A percentile compares a stretch with the other conserved stretches of the same genome.
These are phyloP conservation scores for Blakeslea trispora DNA, from an alignment of 371 early-diverging fungal species.

Conservation along the genomic window DNA sequence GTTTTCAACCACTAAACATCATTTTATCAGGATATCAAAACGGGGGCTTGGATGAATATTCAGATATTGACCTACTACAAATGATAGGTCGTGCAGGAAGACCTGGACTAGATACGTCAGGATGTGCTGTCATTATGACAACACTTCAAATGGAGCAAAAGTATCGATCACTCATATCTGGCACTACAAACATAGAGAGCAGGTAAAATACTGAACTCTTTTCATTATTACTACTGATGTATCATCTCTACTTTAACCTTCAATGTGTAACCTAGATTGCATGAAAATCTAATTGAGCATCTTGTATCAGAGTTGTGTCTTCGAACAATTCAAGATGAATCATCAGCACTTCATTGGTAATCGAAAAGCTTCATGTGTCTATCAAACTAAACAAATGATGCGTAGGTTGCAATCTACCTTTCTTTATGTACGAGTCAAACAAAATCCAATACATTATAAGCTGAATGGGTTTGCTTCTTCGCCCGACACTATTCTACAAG, in stretches of 20 bases:
- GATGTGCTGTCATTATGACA: constrained; percentile 80
- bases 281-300: constrained; percentile 76
- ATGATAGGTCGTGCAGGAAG: constrained; percentile 95
- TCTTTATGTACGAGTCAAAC: constrained; percentile 64
- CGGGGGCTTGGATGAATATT: constrained; percentile 61
- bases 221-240: no score
- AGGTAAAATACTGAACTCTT: constrained; percentile 37
- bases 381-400: background rate
- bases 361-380: no score
- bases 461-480: constrained; percentile 20
- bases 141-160: constrained; percentile 46
- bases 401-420: constrained; percentile 76
- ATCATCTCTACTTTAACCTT: no score
- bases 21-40: constrained; percentile 62
- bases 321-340: constrained; percentile 59
- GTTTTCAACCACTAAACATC: no score
- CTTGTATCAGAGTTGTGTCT: constrained; percentile 84
- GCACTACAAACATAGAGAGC: constrained; percentile 68
- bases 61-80: constrained; percentile 78
- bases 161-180: constrained; percentile 61
- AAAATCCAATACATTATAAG: constrained; percentile 66
- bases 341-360: constrained; percentile 69
- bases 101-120: constrained; percentile 81
- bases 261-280: constrained; percentile 55
- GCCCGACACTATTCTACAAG: constrained; percentile 51